A percentile compares a stretch with the other conserved stretches of the same genome.
Conservation (phyloP, 495 filamentous ascomycete genomes). For the Lophiotrema nucula region DNA sequence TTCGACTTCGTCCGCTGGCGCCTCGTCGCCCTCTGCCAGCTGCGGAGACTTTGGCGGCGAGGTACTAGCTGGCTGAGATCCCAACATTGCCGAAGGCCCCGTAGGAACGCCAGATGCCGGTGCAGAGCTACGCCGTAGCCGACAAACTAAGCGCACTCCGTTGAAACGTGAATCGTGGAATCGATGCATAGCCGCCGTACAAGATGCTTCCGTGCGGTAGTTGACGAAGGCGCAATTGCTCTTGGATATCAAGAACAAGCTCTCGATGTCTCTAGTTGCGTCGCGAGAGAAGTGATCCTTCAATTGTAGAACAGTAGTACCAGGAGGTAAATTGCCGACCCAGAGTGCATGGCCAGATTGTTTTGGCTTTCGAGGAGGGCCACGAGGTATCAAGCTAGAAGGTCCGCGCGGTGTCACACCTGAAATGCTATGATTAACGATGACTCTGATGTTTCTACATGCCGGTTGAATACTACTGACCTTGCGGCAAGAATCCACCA, state of each 20-base stretch:
- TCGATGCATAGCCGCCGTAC: constrained; percentile 71
- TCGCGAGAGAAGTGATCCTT: constrained; percentile 90
- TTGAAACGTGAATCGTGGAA: constrained; percentile 93
- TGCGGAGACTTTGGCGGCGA: constrained; percentile 21
- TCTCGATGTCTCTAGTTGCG: constrained; percentile 74
- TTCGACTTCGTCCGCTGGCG: constrained; percentile 29
- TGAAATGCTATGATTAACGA: neutral
- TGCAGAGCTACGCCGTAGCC: constrained; percentile 64
- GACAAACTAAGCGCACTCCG: constrained; percentile 86
- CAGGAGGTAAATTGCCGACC: constrained; percentile 91
- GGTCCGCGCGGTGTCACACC: constrained; percentile 5
- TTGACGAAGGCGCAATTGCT: constrained; percentile 99
- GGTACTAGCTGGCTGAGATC: constrained; percentile 9
- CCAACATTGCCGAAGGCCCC: constrained; percentile 35
- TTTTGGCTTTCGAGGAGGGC: constrained; percentile 89
- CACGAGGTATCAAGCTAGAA: constrained; percentile 60
- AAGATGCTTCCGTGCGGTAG: constrained; percentile 78
- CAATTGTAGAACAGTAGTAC: constrained; percentile 71
- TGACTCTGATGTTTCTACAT: neutral
- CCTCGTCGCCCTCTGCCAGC: constrained; percentile 8
- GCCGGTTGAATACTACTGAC: too few relatives aligned
- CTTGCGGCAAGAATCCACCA: constrained; percentile 4
- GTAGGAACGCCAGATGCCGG: constrained; percentile 34
- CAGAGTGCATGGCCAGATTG: constrained; percentile 93
- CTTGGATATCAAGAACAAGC: constrained; percentile 92